Conservation (phyloP, 768 basidiomycete genomes). For the Gelatoporia subvermispora region DNA sequence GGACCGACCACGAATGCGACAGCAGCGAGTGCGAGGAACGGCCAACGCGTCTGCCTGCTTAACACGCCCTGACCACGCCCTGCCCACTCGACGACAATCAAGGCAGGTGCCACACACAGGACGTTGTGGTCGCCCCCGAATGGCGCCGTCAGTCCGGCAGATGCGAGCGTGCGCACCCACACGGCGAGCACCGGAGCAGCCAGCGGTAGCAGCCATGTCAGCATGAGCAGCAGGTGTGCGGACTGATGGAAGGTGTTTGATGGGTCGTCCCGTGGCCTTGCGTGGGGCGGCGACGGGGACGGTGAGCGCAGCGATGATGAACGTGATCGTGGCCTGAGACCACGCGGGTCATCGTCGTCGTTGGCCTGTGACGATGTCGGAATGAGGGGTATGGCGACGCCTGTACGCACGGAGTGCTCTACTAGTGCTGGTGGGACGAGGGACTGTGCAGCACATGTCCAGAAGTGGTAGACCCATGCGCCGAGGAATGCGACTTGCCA, state of each 20-base stretch:
- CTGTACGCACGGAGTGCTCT: background rate
- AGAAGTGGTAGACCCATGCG: constrained; percentile 74
- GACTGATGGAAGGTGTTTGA: constrained; percentile 13
- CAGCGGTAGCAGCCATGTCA: constrained; percentile 79
- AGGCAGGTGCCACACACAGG: constrained; percentile 56
- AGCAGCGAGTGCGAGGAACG: constrained; percentile 43
- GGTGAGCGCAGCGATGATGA: background rate
- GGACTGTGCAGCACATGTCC: constrained; percentile 43
- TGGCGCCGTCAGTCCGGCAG: constrained; percentile 72
- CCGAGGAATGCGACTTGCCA: constrained; percentile 91
- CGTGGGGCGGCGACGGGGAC: background rate
- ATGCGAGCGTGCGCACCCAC: constrained; percentile 83
- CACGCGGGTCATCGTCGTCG: constrained; percentile 1
- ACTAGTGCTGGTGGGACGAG: constrained; percentile 2
- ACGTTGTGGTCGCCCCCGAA: constrained; percentile 81
- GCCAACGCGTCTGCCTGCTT: constrained; percentile 43
- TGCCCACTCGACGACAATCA: constrained; percentile 58
- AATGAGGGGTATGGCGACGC: background rate
- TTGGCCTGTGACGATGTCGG: background rate
- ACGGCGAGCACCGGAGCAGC: constrained; percentile 75
- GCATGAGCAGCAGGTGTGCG: constrained; percentile 61
- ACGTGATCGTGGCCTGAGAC: background rate
- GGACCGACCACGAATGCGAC: constrained; percentile 65
- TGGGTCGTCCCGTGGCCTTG: no score
- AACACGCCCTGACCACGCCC: constrained; percentile 25